These are phyloP conservation scores for Arctostaphylos glauca DNA, from an alignment of 148 eudicot genomes.

Conservation along the genomic window DNA sequence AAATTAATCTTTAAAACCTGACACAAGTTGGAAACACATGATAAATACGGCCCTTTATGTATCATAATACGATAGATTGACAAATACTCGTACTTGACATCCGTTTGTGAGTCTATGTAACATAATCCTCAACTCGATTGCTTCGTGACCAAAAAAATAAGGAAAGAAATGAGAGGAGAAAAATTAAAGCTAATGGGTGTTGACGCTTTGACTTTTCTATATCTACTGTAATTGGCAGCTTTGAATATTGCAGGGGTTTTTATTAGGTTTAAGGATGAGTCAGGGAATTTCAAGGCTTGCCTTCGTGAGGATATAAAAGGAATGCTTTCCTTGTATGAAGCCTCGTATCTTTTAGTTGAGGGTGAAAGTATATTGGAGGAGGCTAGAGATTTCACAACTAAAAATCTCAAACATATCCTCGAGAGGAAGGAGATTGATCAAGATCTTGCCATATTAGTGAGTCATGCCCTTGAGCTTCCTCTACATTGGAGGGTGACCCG, in stretches of 20 bases:
- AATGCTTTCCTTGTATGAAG: slow-evolving; percentile 22
- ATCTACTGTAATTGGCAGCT: background rate
- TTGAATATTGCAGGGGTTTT: slow-evolving; percentile 21
- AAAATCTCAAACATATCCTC: slow-evolving; percentile 8
- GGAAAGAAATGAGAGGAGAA: background rate
- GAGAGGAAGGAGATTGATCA: background rate
- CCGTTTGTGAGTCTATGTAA: too few species aligned
- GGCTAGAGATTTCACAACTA: slow-evolving; percentile 16
- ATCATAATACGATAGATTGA: too few species aligned
- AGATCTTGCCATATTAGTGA: background rate
- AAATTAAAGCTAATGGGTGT: too few species aligned
- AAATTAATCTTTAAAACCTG: too few species aligned
- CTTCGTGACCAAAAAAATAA: background rate
- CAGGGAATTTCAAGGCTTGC: slow-evolving; percentile 14
- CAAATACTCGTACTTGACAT: too few species aligned
- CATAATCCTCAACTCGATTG: background rate
- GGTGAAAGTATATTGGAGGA: slow-evolving; percentile 20
- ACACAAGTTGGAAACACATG: too few species aligned
- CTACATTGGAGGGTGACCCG: slow-evolving; percentile 10
- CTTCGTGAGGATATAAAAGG: slow-evolving; percentile 12
- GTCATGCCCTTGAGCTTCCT: slow-evolving; percentile 17
- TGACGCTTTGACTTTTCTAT: background rate
- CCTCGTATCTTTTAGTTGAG: slow-evolving; percentile 11
- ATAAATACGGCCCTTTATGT: too few species aligned
- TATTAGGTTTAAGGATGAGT: background rate